Base-by-base conservation (phyloP, 495 filamentous ascomycete species). In the Lineolata rhizophorae region DNA sequence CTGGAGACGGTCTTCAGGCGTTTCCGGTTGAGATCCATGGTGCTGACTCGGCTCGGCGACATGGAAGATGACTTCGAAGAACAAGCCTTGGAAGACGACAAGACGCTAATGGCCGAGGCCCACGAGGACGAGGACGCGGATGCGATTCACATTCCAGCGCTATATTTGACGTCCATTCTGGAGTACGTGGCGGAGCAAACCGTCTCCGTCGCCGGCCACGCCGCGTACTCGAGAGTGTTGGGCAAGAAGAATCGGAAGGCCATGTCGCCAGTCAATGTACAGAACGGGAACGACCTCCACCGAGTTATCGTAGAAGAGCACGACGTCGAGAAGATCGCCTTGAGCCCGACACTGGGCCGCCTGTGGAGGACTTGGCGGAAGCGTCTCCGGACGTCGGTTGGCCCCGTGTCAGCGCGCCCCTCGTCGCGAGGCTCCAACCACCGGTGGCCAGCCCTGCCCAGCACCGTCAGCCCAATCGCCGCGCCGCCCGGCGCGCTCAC, bases 31-130 rank as follows among this genome's bases (percentile, higher is more conserved):
- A 69, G 87, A 33, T 87, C 84, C 46, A 95, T 99, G 90, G 85
- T 95, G 12, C 95, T 95, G 49, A 95, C 81, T 4, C 82, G 83
- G 8, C 56, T 99, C 10, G 90, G 90, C 16, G 87, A 99, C 44
- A 70, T 99, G 65, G 90, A 99, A 51, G 84, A 93, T 54, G 81
- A 94, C 42, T 90, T 95, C 32, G 87, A 97, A 48, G 82, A 93
- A 45, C 70, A 68, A 39, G 79, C 72, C 41, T 60, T 67, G 8
- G 61, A 67, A 22, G 45, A 47, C 29, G 43, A 49, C 42, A 57
- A 61, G 19, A 62, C 61, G 22, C 64, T 72, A 28, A 62, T 70
- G 26, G 56, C 62, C 4, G 55, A 57, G 5, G 27, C 6, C 6
- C 8, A 30, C 16, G 14, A 5, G 27, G 27, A 30, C 6, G 36